Evolutionary conservation across 129 eudicot genomes (phyloP), one percentile per base, ranked within the genome.

Genomic region (Artemisia argyi): DNA sequence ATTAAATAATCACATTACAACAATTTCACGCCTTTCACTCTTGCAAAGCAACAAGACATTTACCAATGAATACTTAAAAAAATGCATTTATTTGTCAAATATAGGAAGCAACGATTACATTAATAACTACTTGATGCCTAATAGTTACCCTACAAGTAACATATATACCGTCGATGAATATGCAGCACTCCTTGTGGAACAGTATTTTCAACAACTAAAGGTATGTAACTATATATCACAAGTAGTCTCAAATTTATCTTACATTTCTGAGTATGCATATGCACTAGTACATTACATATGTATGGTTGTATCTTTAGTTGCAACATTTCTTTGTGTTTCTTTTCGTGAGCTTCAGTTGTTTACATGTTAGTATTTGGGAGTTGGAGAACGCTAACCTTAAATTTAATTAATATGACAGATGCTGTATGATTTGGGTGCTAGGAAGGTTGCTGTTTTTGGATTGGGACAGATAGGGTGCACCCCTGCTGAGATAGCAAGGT

Each of bases 31-130:
- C 65, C 28, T 83, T 50, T 5, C 3, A 0, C 19, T 13, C 5
- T 11, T 56, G 13, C 84, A 74, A 46, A 47, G 58, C 55, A 62
- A 83, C 69, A 55, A 3, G 52, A 72, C 78, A 47, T 76, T n/a
- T 54, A 62, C 76, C 0, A 5, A 53, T 0, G 70, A 66, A 16
- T 66, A 71, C 68, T 53, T 85, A 11, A 73, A 63, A 70, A 73
- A 79, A 65, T 82, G 86, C 76, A 57, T 79, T 30, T 85, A 85
- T 73, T 10, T 73, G 9, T 30, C 53, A 32, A 75, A 75, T 47
- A 66, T 82, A 11, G 90, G 90, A 54, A 85, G 84, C 65, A 82
- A 85, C 14, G 87, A 82, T 59, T 85, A 85, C 61, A 69, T 82
- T 55, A 85, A 85, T 57, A 85, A 82, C 61, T 85, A 79, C 71